Base-by-base conservation (phyloP, 768 basidiomycete genomes). In the Megacollybia marginata region DNA sequence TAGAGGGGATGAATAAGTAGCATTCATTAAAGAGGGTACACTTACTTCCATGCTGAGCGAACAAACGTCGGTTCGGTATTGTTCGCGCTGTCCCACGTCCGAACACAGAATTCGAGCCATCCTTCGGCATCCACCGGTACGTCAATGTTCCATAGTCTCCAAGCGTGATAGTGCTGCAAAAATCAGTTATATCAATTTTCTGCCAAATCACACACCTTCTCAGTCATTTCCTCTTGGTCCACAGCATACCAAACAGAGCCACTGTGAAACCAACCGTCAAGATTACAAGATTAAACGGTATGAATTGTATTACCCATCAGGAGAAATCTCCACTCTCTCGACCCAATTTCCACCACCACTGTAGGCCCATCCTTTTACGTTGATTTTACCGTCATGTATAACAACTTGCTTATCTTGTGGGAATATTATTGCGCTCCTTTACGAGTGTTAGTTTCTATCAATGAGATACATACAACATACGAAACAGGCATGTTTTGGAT, bases 401-500 rank as follows among this genome's bases (percentile, higher is more conserved):
- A 78, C 58, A 2, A 72, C 68, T 32, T 73, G 61, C 54, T 73
- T 73, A 42, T 78, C 72, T 4, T 53, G 50, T 3, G 76, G 75
- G 33, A 54, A 62, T 13, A 78, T 66, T 20, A 78, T 75, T 2
- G 76, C 76, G 56, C 74, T 76, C 67, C 74, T 76, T 10, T 28
- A 43, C 19, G 20, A 9, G 23, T 28, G 23, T 28, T 20, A 9
- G 16, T 12, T 15, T 52, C 19, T 43, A 32, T 18, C 12, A 19
- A 32, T 42, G 42, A 31, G 40, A 5, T 34, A 43, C 0, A 13
- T n/a, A 13, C 28, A 8, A 69, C 76, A 31, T 38, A 77, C 74
- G 78, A 79, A 6, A 80, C 78, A 2, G 76, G 78, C 77, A 80
- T 79, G 47, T 75, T 70, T 52, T 74, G 72, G 52, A 80, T 80